phyloP scores from a whole-genome alignment of 1,284 basidiomycete genomes.

The Ganoderma boninense region DNA sequence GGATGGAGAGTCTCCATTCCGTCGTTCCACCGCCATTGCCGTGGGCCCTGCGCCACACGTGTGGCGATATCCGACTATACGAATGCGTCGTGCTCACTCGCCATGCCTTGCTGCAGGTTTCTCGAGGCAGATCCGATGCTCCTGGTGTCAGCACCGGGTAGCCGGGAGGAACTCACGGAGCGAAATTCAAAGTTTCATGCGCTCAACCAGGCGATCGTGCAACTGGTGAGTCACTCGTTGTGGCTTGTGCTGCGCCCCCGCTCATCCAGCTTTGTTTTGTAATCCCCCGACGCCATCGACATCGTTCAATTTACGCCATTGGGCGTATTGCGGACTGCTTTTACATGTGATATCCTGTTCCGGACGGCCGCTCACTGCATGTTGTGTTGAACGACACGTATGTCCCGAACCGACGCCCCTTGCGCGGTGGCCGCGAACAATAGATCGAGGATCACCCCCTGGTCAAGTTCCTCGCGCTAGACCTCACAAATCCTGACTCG shows the following conservation, averaged over 20 bases:
- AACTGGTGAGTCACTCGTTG: constrained; percentile 70
- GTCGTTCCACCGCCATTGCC: constrained; percentile 6
- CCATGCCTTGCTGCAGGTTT: constrained; percentile 62
- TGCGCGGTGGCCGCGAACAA: constrained; percentile 5
- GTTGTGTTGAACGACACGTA: not conserved
- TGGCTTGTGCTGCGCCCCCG: constrained; percentile 8
- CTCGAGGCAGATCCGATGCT: constrained; percentile 97
- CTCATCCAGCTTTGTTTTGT: constrained; percentile 17
- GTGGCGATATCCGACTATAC: constrained; percentile 10
- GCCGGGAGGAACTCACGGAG: constrained; percentile 58
- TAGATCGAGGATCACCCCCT: constrained; percentile 99
- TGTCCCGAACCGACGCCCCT: not conserved
- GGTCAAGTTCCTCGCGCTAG: constrained; percentile 95
- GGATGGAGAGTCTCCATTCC: constrained; percentile 9
- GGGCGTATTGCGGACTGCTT: not conserved
- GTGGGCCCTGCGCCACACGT: not conserved
- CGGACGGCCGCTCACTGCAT: not conserved
- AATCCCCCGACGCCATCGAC: constrained; percentile 13
- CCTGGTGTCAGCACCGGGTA: constrained; percentile 72
- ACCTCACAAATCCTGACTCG: constrained; percentile 91
- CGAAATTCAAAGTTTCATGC: constrained; percentile 91
- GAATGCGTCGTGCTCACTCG: constrained; percentile 17
- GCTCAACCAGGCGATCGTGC: constrained; percentile 94
- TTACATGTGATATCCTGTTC: constrained; percentile 1
- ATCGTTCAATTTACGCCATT: not conserved